These are phyloP conservation scores for Acrodontium crateriforme DNA, from an alignment of 2,329 filamentous ascomycete species.

Conservation along the genomic window DNA sequence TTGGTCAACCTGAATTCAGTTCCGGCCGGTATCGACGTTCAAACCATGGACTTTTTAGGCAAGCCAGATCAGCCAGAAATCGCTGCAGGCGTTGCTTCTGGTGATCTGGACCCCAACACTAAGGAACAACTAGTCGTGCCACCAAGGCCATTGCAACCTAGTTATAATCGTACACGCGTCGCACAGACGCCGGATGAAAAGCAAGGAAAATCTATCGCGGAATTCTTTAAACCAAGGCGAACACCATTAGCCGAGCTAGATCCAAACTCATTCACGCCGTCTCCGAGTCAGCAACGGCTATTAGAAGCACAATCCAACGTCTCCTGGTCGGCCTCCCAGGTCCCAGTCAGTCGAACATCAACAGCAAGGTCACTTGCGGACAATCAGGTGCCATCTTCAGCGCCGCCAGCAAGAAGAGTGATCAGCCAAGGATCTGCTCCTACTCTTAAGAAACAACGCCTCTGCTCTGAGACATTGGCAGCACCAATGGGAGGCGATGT, in stretches of 20 bases:
- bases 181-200: conserved; percentile 38
- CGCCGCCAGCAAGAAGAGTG: conserved; percentile 27
- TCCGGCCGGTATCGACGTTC: conserved; percentile 46
- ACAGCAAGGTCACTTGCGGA: background rate
- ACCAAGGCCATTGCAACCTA: conserved; percentile 12
- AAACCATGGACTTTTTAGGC: conserved; percentile 72
- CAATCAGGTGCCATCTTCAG: conserved; percentile 24
- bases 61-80: conserved; percentile 49
- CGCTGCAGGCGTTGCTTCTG: conserved; percentile 61
- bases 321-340: conserved; percentile 42
- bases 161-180: background rate
- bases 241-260: conserved; percentile 53
- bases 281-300: conserved; percentile 48
- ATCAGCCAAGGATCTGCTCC: conserved; percentile 19
- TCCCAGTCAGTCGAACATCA: conserved; percentile 13
- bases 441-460: conserved; percentile 29
- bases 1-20: conserved; percentile 64
- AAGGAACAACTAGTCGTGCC: conserved; percentile 47
- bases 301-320: conserved; percentile 39
- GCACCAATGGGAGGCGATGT: conserved; percentile 15
- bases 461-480: conserved; percentile 29
- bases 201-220: conserved; percentile 46
- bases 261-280: conserved; percentile 52
- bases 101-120: conserved; percentile 80
- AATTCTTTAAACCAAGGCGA: conserved; percentile 51